Conservation (phyloP, 2,329 filamentous ascomycete genomes). For the Cytospora schulzeri region DNA sequence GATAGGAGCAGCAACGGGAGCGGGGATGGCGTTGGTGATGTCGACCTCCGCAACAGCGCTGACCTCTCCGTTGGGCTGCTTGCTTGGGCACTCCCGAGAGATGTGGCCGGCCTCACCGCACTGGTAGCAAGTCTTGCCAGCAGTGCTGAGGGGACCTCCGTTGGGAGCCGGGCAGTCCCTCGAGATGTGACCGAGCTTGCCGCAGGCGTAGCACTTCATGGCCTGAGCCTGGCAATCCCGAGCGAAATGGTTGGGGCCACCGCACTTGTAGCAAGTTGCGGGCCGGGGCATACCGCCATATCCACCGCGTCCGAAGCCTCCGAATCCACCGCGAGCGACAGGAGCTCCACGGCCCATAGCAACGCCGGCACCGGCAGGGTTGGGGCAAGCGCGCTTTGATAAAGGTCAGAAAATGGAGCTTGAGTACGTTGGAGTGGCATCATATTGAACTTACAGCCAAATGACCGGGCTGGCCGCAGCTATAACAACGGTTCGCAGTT, state of each 20-base stretch:
- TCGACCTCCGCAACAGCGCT: conserved; percentile 43
- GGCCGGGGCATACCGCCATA: conserved; percentile 70
- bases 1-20: conserved; percentile 40
- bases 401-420: conserved; percentile 17
- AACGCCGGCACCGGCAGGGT: conserved; percentile 64
- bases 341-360: conserved; percentile 67
- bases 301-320: conserved; percentile 70
- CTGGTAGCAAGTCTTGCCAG: conserved; percentile 98
- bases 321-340: conserved; percentile 71
- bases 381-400: conserved; percentile 76
- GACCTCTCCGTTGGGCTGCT: conserved; percentile 57
- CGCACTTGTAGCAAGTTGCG: conserved; percentile 74
- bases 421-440: background rate
- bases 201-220: conserved; percentile 98
- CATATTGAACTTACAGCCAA: conserved; percentile 67
- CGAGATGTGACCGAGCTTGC: conserved; percentile 92
- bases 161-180: conserved; percentile 95
- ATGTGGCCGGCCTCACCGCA: conserved; percentile 96
- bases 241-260: conserved; percentile 94
- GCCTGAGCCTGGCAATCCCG: conserved; percentile 97
- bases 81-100: conserved; percentile 88
- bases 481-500: conserved; percentile 89
- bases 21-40: conserved; percentile 43
- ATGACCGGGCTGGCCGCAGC: conserved; percentile 90
- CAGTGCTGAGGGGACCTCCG: conserved; percentile 91